Evolutionary conservation across 1,284 basidiomycete species (phyloP).

Genomic region (Cryptococcus wingfieldii): DNA sequence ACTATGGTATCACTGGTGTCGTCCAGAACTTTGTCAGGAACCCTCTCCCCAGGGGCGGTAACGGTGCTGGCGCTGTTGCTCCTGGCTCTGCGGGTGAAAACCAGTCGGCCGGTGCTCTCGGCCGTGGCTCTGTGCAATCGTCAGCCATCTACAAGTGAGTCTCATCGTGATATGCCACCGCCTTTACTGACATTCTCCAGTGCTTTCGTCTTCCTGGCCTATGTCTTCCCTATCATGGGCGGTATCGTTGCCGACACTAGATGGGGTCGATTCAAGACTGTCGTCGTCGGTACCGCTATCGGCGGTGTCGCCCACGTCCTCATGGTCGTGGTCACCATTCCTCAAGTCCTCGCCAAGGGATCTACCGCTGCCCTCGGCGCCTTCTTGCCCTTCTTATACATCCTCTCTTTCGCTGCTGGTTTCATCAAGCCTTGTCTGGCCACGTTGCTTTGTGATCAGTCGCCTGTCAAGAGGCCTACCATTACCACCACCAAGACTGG

Average conservation of each 20-base stretch:
- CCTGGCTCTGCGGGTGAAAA: slow-evolving; percentile 63
- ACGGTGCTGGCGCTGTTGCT: slow-evolving; percentile 66
- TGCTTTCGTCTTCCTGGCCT: slow-evolving; percentile 34
- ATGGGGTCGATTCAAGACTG: slow-evolving; percentile 71
- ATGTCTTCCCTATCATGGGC: slow-evolving; percentile 36
- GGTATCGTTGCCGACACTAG: slow-evolving; percentile 65
- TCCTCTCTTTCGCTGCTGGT: slow-evolving; percentile 45
- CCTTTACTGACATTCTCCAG: slow-evolving; percentile 15
- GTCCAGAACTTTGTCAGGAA: slow-evolving; percentile 27
- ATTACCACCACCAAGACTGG: slow-evolving; percentile 36
- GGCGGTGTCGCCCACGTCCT: slow-evolving; percentile 42
- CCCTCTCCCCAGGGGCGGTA: slow-evolving; percentile 58
- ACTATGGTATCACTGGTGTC: slow-evolving; percentile 23
- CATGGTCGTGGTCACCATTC: slow-evolving; percentile 44
- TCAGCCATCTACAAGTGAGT: slow-evolving; percentile 19
- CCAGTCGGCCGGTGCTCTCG: slow-evolving; percentile 42
- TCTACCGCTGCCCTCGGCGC: slow-evolving; percentile 26
- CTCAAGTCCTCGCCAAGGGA: slow-evolving; percentile 33
- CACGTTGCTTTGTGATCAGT: slow-evolving; percentile 48
- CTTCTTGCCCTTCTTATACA: slow-evolving; percentile 47
- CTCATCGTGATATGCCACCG: not conserved
- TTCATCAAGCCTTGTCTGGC: slow-evolving; percentile 48
- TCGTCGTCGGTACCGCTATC: slow-evolving; percentile 51
- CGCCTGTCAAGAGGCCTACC: slow-evolving; percentile 36
- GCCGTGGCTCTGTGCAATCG: slow-evolving; percentile 33